Conservation (phyloP, 805 yeast species). For the Myxozyma kluyveri region DNA sequence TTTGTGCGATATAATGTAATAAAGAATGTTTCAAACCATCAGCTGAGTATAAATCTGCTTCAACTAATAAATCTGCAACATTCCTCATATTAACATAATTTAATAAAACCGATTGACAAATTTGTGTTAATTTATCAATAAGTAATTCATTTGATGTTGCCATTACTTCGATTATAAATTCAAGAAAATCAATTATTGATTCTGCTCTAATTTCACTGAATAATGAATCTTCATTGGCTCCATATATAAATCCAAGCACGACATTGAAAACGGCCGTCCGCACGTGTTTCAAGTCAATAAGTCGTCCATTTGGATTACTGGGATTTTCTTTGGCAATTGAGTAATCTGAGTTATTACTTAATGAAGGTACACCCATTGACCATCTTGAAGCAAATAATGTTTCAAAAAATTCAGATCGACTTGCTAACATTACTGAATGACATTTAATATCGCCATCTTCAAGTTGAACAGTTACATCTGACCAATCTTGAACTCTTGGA, state of each 20-base stretch:
- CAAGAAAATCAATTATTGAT: conserved; percentile 47
- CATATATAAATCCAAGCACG: conserved; percentile 57
- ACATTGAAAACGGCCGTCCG: conserved; percentile 46
- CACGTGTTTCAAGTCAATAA: conserved; percentile 47
- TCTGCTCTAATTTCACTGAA: conserved; percentile 39
- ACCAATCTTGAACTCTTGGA: conserved; percentile 15
- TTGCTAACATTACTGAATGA: conserved; percentile 51
- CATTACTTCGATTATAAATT: conserved; percentile 55
- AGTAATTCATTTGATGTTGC: conserved; percentile 63
- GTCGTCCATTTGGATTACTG: conserved; percentile 6
- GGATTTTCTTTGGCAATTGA: conserved; percentile 1
- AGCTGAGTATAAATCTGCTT: conserved; percentile 54
- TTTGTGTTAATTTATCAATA: conserved; percentile 55
- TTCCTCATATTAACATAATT: conserved; percentile 55
- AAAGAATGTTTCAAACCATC: conserved; percentile 57
- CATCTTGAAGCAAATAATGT: conserved; percentile 40
- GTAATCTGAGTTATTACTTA: neutral
- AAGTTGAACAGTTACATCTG: conserved; percentile 49
- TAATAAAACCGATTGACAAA: conserved; percentile 51
- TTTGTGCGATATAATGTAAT: conserved; percentile 64
- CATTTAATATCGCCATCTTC: conserved; percentile 45
- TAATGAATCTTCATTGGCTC: conserved; percentile 42
- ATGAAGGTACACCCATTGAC: conserved; percentile 6
- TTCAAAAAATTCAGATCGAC: conserved; percentile 62
- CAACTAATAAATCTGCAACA: conserved; percentile 53